Percentiles rank a stretch among this genome's conserved stretches.
These are phyloP conservation scores for Alternaria panax DNA, from an alignment of 2,329 filamentous ascomycete genomes.

Conservation along the genomic window DNA sequence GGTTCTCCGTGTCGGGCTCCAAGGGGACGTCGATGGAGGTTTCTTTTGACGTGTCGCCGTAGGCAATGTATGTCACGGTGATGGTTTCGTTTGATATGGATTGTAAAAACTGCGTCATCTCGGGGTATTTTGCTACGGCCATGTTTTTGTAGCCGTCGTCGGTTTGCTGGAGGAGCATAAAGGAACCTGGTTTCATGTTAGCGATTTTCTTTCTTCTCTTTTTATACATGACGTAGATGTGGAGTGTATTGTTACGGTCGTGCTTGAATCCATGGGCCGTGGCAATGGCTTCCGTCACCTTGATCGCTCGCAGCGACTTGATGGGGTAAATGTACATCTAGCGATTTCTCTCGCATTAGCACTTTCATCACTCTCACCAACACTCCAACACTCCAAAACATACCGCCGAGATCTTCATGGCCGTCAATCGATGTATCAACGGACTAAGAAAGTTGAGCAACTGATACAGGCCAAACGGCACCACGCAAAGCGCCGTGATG, in stretches of 20 bases:
- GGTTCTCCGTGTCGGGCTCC: conserved; percentile 44
- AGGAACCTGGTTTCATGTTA: conserved; percentile 26
- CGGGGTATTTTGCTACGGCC: conserved; percentile 50
- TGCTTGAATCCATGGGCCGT: conserved; percentile 56
- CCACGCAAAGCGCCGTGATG: conserved; percentile 29
- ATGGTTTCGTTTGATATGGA: conserved; percentile 46
- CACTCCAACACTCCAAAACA: no score
- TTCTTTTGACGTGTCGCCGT: conserved; percentile 32
- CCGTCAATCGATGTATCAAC: conserved; percentile 30
- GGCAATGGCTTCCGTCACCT: conserved; percentile 49
- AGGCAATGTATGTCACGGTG: conserved; percentile 51
- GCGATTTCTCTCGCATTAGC: no score
- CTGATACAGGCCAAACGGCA: conserved; percentile 29
- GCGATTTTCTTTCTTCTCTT: not conserved
- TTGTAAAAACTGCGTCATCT: conserved; percentile 54
- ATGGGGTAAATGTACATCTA: conserved; percentile 58
- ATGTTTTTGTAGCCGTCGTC: conserved; percentile 52
- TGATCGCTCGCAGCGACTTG: conserved; percentile 54
- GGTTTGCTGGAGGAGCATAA: conserved; percentile 53
- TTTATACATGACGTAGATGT: not conserved
- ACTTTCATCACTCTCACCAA: no score
- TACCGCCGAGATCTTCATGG: conserved; percentile 47
- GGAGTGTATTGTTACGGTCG: conserved; percentile 47
- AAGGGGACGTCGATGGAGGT: conserved; percentile 51
- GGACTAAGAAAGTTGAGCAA: conserved; percentile 32